Conservation (phyloP, 106 monocot genomes). For the Acanthochlamys bracteata region DNA sequence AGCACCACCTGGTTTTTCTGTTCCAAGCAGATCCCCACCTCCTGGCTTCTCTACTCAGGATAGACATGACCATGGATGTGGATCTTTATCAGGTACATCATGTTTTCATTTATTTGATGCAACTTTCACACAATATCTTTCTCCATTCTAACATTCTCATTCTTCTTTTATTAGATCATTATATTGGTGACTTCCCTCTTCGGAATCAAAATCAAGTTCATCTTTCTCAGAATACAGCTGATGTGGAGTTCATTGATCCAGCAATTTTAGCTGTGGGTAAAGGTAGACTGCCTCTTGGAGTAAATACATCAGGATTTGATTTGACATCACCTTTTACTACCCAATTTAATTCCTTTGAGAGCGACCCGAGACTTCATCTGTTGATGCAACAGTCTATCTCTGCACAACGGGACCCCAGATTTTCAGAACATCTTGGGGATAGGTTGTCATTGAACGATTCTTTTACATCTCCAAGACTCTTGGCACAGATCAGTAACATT, state of each 20-base stretch:
- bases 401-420: constrained; percentile 32
- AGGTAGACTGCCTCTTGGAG: constrained; percentile 42
- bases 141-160: no score
- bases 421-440: constrained; percentile 28
- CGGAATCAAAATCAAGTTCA: constrained; percentile 43
- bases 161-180: constrained; percentile 18
- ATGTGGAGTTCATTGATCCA: constrained; percentile 86
- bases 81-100: constrained; percentile 34
- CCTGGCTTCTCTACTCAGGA: constrained; percentile 66
- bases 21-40: constrained; percentile 60
- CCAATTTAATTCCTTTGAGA: constrained; percentile 33
- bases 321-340: constrained; percentile 30
- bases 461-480: constrained; percentile 28
- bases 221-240: constrained; percentile 27
- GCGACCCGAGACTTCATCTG: constrained; percentile 52
- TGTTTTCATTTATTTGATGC: no score
- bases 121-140: no score
- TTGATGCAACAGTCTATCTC: constrained; percentile 48
- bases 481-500: constrained; percentile 30
- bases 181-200: constrained; percentile 15
- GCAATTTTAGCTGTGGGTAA: constrained; percentile 93
- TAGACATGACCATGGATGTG: constrained; percentile 33
- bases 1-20: constrained; percentile 88
- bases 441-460: constrained; percentile 48
- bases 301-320: constrained; percentile 29